Base-by-base conservation (phyloP, 371 early-diverging fungal species). In the Actinomortierella ambigua region DNA sequence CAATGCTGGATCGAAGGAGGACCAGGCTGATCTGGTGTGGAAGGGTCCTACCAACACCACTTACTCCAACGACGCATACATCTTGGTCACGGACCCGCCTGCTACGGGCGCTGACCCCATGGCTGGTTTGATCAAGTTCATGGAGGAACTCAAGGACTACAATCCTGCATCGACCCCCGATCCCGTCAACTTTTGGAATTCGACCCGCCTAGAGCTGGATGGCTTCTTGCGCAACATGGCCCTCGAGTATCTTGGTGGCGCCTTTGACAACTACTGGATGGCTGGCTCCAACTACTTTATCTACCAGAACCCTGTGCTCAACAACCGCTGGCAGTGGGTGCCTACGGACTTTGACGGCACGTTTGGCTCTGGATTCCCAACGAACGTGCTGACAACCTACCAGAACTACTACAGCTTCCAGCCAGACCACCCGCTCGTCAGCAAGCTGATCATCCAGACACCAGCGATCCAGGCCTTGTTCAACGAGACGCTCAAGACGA, bases 321-420 rank as follows among this genome's bases (percentile, higher is more conserved):
- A 53, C 9, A 65, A 63, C 60, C 63, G 67, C 48, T 73, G 75
- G 75, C 75, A 73, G 46, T 73, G 75, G 66, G 18, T 82, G 28
- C 79, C 82, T 11, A 80, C 81, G 55, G 82, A 82, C 53, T 69
- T 77, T 71, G 76, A 84, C 48, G 86, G 84, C 54, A 79, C 80
- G 2, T 80, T 80, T 17, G 84, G 84, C 22, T 80, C 80, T 50
- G 81, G 80, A 42, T 71, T 66, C 15, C 42, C 60, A 64, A 55
- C 82, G 23, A 57, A 62, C 27, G 23, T 63, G 51, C 18, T 18
- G n/a, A 59, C 44, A 20, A 63, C 75, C 1, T 73, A 73, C 68
- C 58, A 73, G 64, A 50, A 44, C 42, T n/a, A 67, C 20, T 63
- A 13, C 42, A 61, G 59, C 61, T 63, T 73, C 61, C 39, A 43